A percentile compares a stretch with the other conserved stretches of the same genome.
Conservation (phyloP, 148 eudicot genomes). For the Vaccinium corymbosum region DNA sequence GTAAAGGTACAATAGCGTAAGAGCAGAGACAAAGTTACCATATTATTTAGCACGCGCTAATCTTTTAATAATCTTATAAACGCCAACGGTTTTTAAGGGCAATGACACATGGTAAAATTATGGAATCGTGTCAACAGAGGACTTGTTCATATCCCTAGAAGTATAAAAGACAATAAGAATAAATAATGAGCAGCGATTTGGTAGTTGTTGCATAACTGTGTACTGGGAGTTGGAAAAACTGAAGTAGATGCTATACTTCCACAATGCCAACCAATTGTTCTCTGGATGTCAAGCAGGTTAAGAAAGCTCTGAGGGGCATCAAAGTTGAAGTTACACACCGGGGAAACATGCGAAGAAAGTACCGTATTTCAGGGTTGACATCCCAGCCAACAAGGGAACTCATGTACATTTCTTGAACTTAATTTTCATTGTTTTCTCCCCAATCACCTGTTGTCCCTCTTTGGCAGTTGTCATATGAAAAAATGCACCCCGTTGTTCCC, state of each 20-base stretch:
- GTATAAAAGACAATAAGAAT: no score
- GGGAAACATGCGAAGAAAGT: conserved; percentile 74
- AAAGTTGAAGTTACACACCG: conserved; percentile 98
- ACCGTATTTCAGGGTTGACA: conserved; percentile 81
- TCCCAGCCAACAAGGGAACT: conserved; percentile 86
- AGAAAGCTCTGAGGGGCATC: conserved; percentile 84
- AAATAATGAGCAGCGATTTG: no score
- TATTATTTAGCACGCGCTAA: neutral
- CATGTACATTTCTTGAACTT: conserved; percentile 37
- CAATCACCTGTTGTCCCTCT: neutral
- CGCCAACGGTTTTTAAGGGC: neutral
- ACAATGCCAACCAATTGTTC: neutral
- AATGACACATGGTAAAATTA: neutral
- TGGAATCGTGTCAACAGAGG: neutral
- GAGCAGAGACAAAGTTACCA: neutral
- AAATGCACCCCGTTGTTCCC: neutral
- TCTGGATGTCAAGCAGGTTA: conserved; percentile 48
- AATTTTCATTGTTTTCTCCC: neutral
- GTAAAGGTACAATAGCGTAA: conserved; percentile 45
- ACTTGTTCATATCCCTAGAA: neutral
- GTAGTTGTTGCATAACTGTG: no score
- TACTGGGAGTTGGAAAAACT: no score
- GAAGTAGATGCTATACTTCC: neutral
- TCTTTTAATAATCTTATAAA: neutral
- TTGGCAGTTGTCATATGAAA: neutral